Evolutionary conservation across 352 stramenopile genomes (phyloP), one percentile per base, ranked within the genome.

Genomic region (Salisapilia sapeloensis): DNA sequence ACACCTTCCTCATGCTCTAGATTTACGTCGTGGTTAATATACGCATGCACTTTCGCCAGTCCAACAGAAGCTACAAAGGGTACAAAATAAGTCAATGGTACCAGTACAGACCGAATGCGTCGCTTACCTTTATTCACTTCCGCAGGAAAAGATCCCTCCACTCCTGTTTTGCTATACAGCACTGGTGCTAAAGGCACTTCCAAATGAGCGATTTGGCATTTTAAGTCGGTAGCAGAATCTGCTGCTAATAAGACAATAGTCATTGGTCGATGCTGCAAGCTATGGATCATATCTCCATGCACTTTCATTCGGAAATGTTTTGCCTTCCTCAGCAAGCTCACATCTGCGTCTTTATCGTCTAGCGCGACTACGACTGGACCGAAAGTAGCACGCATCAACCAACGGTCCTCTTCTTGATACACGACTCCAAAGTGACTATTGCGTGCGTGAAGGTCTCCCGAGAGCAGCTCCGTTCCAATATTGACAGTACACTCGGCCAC

Each of bases 141-240:
- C 27, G 66, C 44, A 2, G 56, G 46, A 32, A 69, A 74, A 7
- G 50, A 47, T 20, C 56, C 55, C 40, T 59, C 46, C 7, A 69
- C 40, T 21, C 58, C 58, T n/a, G 38, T 53, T 6, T 46, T 40
- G 14, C 55, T 48, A 35, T 54, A 67, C 4, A 69, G 29, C n/a
- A 74, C 38, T 11, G 55, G 29, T 24, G 44, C 47, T 12, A 62
- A 32, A 6, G 59, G 56, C 13, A 64, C 29, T 1, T 33, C 46
- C 1, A 50, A 43, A 21, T 14, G 29, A 3, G 50, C 59, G 21
- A 67, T 17, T 15, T 41, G 18, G 26, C 52, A 50, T 15, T 33
- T 26, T 5, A 4, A 15, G 28, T 40, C 23, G 26, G 29, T 35
- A 15, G 28, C 16, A 10, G 29, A 28, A 7, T 37, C 47, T 30